Evolutionary conservation across 2,329 filamentous ascomycete genomes (phyloP).

Genomic region (Fusarium xyrophilum): DNA sequence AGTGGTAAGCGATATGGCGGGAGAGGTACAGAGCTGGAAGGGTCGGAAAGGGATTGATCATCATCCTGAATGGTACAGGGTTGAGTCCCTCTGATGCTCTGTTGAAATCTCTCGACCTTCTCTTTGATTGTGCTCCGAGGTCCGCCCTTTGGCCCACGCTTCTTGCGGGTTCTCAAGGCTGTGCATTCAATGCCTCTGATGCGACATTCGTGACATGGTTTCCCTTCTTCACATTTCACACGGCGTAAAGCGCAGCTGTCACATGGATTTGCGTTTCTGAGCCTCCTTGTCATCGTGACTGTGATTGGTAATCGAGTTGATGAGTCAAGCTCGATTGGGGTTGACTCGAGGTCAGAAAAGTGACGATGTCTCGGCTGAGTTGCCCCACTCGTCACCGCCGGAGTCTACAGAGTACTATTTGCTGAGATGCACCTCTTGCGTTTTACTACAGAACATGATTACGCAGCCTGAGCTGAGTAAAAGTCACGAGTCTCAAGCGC

Average conservation of each 20-base stretch:
- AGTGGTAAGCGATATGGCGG: slow-evolving; percentile 26
- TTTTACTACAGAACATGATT: neutral
- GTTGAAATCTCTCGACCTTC: slow-evolving; percentile 27
- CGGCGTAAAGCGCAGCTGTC: slow-evolving; percentile 28
- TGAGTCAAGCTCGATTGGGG: neutral
- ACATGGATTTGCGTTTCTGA: slow-evolving; percentile 30
- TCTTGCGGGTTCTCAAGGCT: slow-evolving; percentile 14
- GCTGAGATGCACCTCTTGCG: neutral
- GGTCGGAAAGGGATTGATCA: neutral
- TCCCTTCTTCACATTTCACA: slow-evolving; percentile 31
- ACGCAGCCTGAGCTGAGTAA: neutral
- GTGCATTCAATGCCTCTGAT: slow-evolving; percentile 30
- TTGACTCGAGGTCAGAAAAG: neutral
- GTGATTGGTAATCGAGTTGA: neutral
- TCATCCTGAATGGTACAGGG: neutral
- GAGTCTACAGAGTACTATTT: neutral
- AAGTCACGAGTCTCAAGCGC: neutral
- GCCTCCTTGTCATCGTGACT: slow-evolving; percentile 16
- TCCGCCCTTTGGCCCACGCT: slow-evolving; percentile 30
- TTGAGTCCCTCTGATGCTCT: slow-evolving; percentile 13
- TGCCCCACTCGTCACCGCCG: slow-evolving; percentile 23
- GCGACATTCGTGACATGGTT: slow-evolving; percentile 26
- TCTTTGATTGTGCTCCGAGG: slow-evolving; percentile 21
- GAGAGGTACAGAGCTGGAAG: neutral
- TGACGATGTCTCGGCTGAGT: slow-evolving; percentile 13